Conservation (phyloP, 306 rosid species). For the Cucumis sativus region Cucumber_9930_V3 NC_026656.2:20192001-20192500, state of each 20-base stretch:
- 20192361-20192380: not conserved
- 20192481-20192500: not conserved
- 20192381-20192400: not conserved
- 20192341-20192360: not conserved
- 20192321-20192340: not conserved
- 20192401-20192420: not conserved
- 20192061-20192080: not conserved
- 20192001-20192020: not conserved
- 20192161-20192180: not conserved
- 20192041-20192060: not conserved
- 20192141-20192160: not conserved
- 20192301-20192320: not conserved
- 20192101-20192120: not conserved
- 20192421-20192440: not conserved
- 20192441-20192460: not conserved
- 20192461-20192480: not conserved
- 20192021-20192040: not conserved
- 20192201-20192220: not conserved
- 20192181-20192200: slow-evolving; percentile 3
- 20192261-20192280: not conserved
- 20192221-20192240: slow-evolving; percentile 1
- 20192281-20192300: not conserved
- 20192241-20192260: not conserved
- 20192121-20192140: slow-evolving; percentile 1
- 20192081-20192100: not conserved